Evolutionary conservation across 768 basidiomycete genomes (phyloP), one percentile per base, ranked within the genome.

Genomic region (Calvatia gigantea): DNA sequence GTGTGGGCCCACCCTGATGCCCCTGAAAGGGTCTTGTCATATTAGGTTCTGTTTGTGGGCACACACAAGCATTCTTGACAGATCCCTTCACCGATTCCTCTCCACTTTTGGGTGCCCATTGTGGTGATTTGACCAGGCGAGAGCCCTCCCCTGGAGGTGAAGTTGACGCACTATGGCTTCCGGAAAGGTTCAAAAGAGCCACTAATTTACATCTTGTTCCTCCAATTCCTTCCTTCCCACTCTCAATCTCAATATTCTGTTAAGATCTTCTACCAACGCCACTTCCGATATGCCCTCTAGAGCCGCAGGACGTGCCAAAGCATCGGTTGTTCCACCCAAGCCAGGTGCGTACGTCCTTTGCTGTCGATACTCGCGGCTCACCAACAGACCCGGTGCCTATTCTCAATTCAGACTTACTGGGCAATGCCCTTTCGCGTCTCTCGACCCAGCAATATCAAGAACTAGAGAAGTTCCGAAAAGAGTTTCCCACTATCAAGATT

Each of bases 1-100:
- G 25, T 25, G 52, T 45, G 31, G 52, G 43, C 52, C 32, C 52
- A 45, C 17, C 31, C 31, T 54, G 52, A 54, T 54, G 44, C 12
- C 52, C 52, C 43, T 54, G 29, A 14, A 35, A 31, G 51, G 51
- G 51, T 7, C 19, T 12, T 8, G 6, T 32, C 28, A 11, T 31
- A 37, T 37, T 25, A 54, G 42, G 21, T 44, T 45, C 51, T 7
- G 17, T 46, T 38, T 54, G 52, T 54, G 52, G 43, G 43, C 42
- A 37, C 52, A 25, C 21, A 6, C n/a, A 7, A 21, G 32, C 33
- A 25, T 27, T 54, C n/a, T 45, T 2, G n/a, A 28, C 6, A 54
- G 52, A 54, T 46, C 43, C 41, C 23, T 44, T 32, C 19, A 45
- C 25, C 31, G 52, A 45, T 54, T 7, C 23, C 17, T 1, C 6